Evolutionary conservation across 805 yeast genomes (phyloP).

Genomic region (Candida incommunis): DNA sequence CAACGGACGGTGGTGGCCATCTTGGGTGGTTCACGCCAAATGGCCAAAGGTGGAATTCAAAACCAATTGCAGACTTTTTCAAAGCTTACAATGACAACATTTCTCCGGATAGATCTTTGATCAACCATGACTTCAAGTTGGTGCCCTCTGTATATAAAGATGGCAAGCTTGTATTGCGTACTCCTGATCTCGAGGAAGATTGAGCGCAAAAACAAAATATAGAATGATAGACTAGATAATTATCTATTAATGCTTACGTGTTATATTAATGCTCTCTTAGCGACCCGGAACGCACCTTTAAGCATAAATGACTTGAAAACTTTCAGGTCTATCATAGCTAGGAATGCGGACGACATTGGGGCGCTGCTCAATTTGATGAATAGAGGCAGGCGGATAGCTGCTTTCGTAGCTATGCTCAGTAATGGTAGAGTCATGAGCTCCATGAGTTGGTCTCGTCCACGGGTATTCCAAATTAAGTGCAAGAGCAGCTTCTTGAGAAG

Average conservation of each 20-base stretch:
- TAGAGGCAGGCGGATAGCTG: background rate
- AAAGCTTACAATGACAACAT: slow-evolving; percentile 21
- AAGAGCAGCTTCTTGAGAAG: too few species aligned
- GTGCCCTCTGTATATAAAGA: background rate
- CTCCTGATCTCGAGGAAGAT: background rate
- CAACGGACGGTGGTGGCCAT: slow-evolving; percentile 67
- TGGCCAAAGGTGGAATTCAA: slow-evolving; percentile 54
- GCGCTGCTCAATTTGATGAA: background rate
- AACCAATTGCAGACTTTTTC: slow-evolving; percentile 34
- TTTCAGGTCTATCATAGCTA: background rate
- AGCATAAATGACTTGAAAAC: background rate
- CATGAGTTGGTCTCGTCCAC: background rate
- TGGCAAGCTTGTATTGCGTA: background rate
- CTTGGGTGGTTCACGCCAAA: slow-evolving; percentile 57
- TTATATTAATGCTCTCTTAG: too few species aligned
- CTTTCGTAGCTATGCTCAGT: background rate
- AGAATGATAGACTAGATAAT: background rate
- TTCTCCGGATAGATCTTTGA: background rate
- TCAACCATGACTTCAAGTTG: background rate
- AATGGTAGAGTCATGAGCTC: background rate
- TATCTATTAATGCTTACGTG: too few species aligned
- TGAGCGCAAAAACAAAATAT: too few species aligned
- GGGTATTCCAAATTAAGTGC: background rate
- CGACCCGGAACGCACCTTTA: too few species aligned
- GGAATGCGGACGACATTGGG: slow-evolving; percentile 1